Percentiles rank a stretch among this genome's conserved stretches.
phyloP scores from a whole-genome alignment of 495 filamentous ascomycete genomes.

The Penicillium daleae region DNA sequence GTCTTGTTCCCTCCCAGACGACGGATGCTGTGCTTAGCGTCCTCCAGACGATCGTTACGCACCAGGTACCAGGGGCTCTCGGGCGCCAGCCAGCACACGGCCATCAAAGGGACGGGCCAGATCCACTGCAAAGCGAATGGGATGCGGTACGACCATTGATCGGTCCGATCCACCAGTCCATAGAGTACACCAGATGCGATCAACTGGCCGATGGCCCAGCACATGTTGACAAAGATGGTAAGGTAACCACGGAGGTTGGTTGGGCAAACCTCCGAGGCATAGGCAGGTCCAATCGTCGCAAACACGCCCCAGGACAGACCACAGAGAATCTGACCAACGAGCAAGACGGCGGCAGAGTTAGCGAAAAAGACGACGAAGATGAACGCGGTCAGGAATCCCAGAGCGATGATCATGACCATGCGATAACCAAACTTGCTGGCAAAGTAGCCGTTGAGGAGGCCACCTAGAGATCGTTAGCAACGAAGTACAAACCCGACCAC shows the following conservation, averaged over 20 bases:
- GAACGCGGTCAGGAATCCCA: conserved; percentile 49
- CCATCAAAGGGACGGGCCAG: conserved; percentile 63
- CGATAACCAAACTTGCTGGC: conserved; percentile 53
- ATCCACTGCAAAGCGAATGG: conserved; percentile 69
- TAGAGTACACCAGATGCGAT: conserved; percentile 58
- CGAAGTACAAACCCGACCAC: not conserved
- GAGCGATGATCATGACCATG: conserved; percentile 43
- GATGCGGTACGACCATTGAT: conserved; percentile 55
- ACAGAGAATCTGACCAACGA: conserved; percentile 49
- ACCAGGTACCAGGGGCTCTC: conserved; percentile 69
- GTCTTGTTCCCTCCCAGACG: conserved; percentile 56
- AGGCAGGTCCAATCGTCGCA: conserved; percentile 60
- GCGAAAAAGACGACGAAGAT: conserved; percentile 61
- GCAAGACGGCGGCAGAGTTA: conserved; percentile 42
- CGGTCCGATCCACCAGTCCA: conserved; percentile 41
- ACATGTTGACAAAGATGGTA: conserved; percentile 65
- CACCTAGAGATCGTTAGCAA: conserved; percentile 17
- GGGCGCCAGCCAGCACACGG: conserved; percentile 59
- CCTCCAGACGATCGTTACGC: conserved; percentile 56
- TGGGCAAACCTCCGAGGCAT: conserved; percentile 66
- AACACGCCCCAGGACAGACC: conserved; percentile 58
- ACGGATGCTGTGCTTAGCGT: conserved; percentile 45
- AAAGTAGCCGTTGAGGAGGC: conserved; percentile 47
- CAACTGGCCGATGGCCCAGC: conserved; percentile 69
- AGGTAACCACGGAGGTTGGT: conserved; percentile 59